Percentiles rank a stretch among this genome's conserved stretches.
Conservation (phyloP, 2,329 filamentous ascomycete genomes). For the Neoscytalidium dimidiatum region DNA sequence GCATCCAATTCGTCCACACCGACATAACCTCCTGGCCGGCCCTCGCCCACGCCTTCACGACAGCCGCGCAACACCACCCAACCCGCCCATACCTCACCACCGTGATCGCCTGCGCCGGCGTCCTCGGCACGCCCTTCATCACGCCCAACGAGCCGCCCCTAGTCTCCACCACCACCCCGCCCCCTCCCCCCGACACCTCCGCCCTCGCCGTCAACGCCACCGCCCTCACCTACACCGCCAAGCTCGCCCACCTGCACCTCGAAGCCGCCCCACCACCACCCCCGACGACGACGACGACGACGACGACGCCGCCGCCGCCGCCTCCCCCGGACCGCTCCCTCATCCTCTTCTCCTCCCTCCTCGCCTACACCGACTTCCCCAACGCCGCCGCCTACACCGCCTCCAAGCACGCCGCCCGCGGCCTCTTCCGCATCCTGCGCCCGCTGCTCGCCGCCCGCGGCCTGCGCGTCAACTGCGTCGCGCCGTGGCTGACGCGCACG, state of each 20-base stretch:
- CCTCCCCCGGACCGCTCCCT: conserved; percentile 20
- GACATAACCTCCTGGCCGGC: conserved; percentile 33
- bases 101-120: conserved; percentile 34
- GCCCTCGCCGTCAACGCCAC: conserved; percentile 27
- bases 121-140: conserved; percentile 30
- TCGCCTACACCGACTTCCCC: conserved; percentile 29
- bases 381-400: conserved; percentile 29
- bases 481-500: conserved; percentile 33
- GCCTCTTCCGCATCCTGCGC: conserved; percentile 29
- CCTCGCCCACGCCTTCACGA: conserved; percentile 34
- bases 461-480: conserved; percentile 29
- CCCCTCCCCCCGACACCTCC: conserved; percentile 26
- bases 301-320: background rate
- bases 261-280: conserved; percentile 23
- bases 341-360: conserved; percentile 28
- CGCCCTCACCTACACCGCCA: conserved; percentile 29
- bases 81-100: conserved; percentile 31
- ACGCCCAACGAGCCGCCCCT: conserved; percentile 21
- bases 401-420: conserved; percentile 33
- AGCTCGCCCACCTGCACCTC: conserved; percentile 32
- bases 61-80: conserved; percentile 28
- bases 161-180: background rate
- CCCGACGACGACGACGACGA: background rate
- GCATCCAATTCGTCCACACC: conserved; percentile 32
- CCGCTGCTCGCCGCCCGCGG: conserved; percentile 20